A percentile compares a stretch with the other conserved stretches of the same genome.
phyloP scores from a whole-genome alignment of 441 rosid genomes.

The Pelargonium citronellum region DNA sequence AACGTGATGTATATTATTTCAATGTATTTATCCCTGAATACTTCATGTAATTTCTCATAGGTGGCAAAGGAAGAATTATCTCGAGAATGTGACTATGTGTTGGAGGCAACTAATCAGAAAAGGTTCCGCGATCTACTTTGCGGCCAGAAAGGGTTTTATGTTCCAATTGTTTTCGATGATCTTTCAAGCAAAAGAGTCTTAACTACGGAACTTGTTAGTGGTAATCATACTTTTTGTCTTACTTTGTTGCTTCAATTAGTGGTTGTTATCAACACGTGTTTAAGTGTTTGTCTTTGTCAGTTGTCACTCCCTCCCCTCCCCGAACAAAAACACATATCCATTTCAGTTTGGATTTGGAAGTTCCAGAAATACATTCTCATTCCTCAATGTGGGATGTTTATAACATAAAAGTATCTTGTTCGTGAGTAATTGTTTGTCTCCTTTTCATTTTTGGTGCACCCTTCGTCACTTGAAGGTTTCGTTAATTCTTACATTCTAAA shows the following conservation, averaged over 20 bases:
- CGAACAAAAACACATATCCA: background rate
- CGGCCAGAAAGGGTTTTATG: conserved; percentile 52
- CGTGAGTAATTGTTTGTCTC: background rate
- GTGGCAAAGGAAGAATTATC: conserved; percentile 90
- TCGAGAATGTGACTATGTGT: conserved; percentile 81
- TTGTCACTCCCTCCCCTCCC: background rate
- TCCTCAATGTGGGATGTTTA: background rate
- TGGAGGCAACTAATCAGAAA: conserved; percentile 84
- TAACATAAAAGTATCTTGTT: background rate
- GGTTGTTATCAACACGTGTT: background rate
- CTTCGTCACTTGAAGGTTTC: background rate
- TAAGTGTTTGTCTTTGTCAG: background rate
- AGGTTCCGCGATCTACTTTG: conserved; percentile 53
- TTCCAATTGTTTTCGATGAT: conserved; percentile 70
- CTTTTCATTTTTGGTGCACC: background rate
- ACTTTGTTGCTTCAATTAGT: conserved; percentile 10
- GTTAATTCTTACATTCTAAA: background rate
- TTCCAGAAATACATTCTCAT: background rate
- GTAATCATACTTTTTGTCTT: conserved; percentile 30
- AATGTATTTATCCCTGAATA: conserved; percentile 20
- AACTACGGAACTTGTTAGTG: conserved; percentile 72
- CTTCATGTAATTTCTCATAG: conserved; percentile 30
- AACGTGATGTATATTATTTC: background rate
- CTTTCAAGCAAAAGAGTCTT: conserved; percentile 72
- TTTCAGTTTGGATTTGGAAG: background rate